These are phyloP conservation scores for Candida labiduridarum DNA, from an alignment of 1,139 yeast species.

Conservation along the genomic window DNA sequence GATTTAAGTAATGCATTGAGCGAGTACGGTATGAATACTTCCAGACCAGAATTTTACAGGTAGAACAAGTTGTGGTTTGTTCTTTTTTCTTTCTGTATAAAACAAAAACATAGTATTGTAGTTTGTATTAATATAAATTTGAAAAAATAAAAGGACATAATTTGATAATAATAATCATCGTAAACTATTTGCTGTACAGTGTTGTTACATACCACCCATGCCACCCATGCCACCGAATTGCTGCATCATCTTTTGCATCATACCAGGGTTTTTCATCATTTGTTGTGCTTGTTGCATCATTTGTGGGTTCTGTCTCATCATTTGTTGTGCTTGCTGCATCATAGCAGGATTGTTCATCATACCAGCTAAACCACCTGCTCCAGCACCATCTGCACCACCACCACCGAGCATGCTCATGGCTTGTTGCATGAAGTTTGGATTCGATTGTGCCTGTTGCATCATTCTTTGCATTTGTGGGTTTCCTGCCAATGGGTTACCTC, in stretches of 20 bases:
- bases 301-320: constrained; percentile 72
- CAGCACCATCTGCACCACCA: constrained; percentile 51
- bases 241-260: constrained; percentile 79
- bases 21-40: constrained; percentile 90
- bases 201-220: constrained; percentile 19
- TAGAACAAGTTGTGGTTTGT: constrained; percentile 8
- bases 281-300: constrained; percentile 66
- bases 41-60: constrained; percentile 86
- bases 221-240: constrained; percentile 60
- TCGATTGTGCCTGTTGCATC: constrained; percentile 53
- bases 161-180: not conserved
- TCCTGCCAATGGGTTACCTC: constrained; percentile 30
- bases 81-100: not conserved
- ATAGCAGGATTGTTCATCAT: constrained; percentile 52
- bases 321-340: constrained; percentile 53
- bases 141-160: not conserved
- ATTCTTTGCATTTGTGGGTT: constrained; percentile 43
- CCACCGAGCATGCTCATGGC: constrained; percentile 60
- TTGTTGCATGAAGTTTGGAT: constrained; percentile 58
- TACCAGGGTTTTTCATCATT: constrained; percentile 57
- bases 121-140: not conserved
- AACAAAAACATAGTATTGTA: not conserved
- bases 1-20: constrained; percentile 84
- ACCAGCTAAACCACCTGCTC: constrained; percentile 57
- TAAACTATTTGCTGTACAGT: not conserved